Conservation (phyloP, 2,329 filamentous ascomycete species). For the Trichophyton benhamiae region DNA sequence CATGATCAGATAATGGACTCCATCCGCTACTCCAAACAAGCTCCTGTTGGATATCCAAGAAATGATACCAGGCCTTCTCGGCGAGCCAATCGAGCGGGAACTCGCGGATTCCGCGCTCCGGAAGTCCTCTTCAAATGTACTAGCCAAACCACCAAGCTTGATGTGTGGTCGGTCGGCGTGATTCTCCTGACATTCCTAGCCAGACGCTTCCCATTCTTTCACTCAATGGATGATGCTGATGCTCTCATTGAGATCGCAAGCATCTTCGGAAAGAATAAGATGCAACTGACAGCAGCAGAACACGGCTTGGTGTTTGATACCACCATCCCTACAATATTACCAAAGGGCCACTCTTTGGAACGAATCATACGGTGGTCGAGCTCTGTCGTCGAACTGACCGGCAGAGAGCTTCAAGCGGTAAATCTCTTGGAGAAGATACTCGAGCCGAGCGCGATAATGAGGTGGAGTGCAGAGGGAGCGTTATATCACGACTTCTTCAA, state of each 20-base stretch:
- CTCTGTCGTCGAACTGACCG: conserved; percentile 51
- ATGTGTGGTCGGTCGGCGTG: conserved; percentile 96
- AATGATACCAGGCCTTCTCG: conserved; percentile 77
- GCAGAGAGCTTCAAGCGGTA: conserved; percentile 36
- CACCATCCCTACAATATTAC: conserved; percentile 78
- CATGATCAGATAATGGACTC: neutral
- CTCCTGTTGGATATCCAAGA: conserved; percentile 66
- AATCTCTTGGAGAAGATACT: conserved; percentile 31
- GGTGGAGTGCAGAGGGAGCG: conserved; percentile 33
- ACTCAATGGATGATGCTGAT: conserved; percentile 94
- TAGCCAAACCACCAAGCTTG: conserved; percentile 82
- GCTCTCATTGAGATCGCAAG: conserved; percentile 95
- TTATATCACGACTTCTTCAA: conserved; percentile 36
- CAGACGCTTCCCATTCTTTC: conserved; percentile 93
- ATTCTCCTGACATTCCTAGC: conserved; percentile 90
- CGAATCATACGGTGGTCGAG: conserved; percentile 96
- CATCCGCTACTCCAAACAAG: neutral
- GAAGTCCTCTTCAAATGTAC: conserved; percentile 97
- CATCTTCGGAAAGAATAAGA: conserved; percentile 75
- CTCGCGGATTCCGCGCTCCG: conserved; percentile 86
- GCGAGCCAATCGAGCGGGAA: conserved; percentile 87
- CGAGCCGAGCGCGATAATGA: conserved; percentile 33
- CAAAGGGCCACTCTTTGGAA: conserved; percentile 73
- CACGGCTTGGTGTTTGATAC: conserved; percentile 91
- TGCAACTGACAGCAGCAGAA: conserved; percentile 68